Evolutionary conservation across 345 rosid genomes (phyloP).

Genomic region (Passiflora organensis): DNA sequence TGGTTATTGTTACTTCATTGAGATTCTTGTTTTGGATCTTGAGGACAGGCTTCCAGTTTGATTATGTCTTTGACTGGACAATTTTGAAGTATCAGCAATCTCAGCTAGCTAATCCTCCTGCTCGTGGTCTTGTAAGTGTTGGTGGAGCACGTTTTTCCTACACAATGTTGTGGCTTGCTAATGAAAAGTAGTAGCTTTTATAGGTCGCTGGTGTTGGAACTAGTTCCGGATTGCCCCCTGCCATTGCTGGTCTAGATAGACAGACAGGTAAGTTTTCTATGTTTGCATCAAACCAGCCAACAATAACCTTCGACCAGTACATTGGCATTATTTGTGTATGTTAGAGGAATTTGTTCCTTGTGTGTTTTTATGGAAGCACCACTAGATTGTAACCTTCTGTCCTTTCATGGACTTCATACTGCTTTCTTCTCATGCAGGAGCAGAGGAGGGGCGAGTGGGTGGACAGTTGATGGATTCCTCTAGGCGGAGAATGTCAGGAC

Average conservation of each 20-base stretch:
- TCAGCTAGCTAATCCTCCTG: slow-evolving; percentile 63
- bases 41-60: slow-evolving; percentile 75
- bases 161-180: neutral
- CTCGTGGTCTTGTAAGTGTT: slow-evolving; percentile 55
- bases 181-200: slow-evolving; percentile 7
- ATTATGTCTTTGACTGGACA: slow-evolving; percentile 95
- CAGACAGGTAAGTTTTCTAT: slow-evolving; percentile 38
- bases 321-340: too few species aligned
- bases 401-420: neutral
- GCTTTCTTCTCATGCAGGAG: slow-evolving; percentile 20
- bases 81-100: slow-evolving; percentile 90
- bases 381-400: neutral
- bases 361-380: neutral
- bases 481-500: slow-evolving; percentile 65
- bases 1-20: neutral
- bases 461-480: slow-evolving; percentile 63
- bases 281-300: too few species aligned
- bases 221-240: slow-evolving; percentile 63
- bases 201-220: slow-evolving; percentile 80
- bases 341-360: too few species aligned
- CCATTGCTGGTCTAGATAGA: slow-evolving; percentile 54
- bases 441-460: slow-evolving; percentile 42
- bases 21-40: too few species aligned
- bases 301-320: too few species aligned
- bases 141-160: slow-evolving; percentile 7